phyloP scores from a whole-genome alignment of 352 stramenopile genomes.

The Pythium sukuiense region DNA sequence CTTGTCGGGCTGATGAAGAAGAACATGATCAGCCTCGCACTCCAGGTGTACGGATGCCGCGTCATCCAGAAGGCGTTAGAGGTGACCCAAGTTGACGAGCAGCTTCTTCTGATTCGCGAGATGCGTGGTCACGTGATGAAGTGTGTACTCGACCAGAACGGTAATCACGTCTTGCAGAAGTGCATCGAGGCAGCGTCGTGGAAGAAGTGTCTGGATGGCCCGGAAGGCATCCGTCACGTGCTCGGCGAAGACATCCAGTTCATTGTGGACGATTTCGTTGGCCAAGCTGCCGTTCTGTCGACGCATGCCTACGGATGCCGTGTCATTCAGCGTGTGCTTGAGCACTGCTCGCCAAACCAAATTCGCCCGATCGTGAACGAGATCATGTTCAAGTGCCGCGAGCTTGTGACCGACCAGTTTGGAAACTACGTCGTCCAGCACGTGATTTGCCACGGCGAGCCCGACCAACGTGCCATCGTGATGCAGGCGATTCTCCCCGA shows the following conservation, averaged over 20 bases:
- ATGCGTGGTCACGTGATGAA: conserved; percentile 82
- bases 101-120: conserved; percentile 77
- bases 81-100: conserved; percentile 67
- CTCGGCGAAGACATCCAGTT: conserved; percentile 94
- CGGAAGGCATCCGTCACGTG: conserved; percentile 32
- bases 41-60: conserved; percentile 96
- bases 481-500: conserved; percentile 87
- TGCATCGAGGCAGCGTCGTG: conserved; percentile 92
- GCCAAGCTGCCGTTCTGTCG: conserved; percentile 89
- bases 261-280: conserved; percentile 95
- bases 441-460: conserved; percentile 93
- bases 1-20: conserved; percentile 87
- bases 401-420: conserved; percentile 95
- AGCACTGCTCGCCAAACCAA: conserved; percentile 92
- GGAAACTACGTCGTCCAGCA: conserved; percentile 99
- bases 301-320: conserved; percentile 98
- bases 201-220: conserved; percentile 29
- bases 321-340: conserved; percentile 97
- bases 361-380: conserved; percentile 93
- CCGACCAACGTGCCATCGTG: conserved; percentile 74
- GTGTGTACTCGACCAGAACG: conserved; percentile 98
- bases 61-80: conserved; percentile 96
- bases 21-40: conserved; percentile 94
- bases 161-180: conserved; percentile 99
- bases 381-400: conserved; percentile 90